phyloP scores from a whole-genome alignment of 768 basidiomycete species.

The Mycena sanguinolenta region DNA sequence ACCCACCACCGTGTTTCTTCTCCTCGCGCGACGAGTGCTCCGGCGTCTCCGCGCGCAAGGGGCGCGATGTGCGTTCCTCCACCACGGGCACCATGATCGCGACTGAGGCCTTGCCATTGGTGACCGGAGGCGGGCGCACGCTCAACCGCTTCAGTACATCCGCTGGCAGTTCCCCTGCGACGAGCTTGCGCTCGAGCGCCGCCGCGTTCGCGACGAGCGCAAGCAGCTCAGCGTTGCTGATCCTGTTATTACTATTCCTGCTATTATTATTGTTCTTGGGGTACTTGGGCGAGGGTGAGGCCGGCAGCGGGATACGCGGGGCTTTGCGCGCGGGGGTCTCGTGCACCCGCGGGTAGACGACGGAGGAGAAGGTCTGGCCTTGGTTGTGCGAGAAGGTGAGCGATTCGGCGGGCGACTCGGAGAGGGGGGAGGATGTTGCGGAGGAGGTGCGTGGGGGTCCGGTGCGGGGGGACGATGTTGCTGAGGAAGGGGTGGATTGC shows the following conservation, averaged over 20 bases:
- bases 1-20: constrained; percentile 8
- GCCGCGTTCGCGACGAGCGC: constrained; percentile 28
- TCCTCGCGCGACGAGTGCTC: not conserved
- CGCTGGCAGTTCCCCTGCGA: constrained; percentile 29
- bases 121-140: constrained; percentile 11
- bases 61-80: not conserved
- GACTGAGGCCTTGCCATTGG: not conserved
- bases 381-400: not conserved
- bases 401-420: not conserved
- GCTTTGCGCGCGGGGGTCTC: constrained; percentile 10
- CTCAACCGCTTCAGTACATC: constrained; percentile 26
- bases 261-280: too few relatives aligned
- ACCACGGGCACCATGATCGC: not conserved
- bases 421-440: not conserved
- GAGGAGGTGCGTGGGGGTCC: not conserved
- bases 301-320: constrained; percentile 28
- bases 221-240: constrained; percentile 14
- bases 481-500: not conserved
- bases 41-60: not conserved
- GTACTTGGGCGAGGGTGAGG: not conserved
- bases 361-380: constrained; percentile 25
- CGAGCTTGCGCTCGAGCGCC: constrained; percentile 25
- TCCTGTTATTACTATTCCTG: too few relatives aligned
- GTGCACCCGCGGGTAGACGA: constrained; percentile 27
- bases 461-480: not conserved